These are phyloP conservation scores for Diaporthe sp. DNA, from an alignment of 2,329 filamentous ascomycete species.

Conservation along the genomic window DNA sequence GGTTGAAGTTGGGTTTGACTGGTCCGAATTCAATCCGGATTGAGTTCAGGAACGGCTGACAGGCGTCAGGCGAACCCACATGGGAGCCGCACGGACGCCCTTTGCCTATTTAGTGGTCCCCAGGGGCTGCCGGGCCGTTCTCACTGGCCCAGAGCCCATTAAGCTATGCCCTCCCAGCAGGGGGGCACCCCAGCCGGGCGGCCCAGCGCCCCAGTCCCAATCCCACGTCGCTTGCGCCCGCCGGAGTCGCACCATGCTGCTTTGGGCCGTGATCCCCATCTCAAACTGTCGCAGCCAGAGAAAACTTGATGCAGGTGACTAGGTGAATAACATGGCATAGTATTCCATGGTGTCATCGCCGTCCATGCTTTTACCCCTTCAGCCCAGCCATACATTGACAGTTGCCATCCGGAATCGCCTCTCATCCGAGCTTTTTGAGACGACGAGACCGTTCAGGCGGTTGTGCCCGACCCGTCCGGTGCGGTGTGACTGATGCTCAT, in stretches of 20 bases:
- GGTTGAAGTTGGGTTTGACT: slow-evolving; percentile 19
- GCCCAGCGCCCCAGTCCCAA: background rate
- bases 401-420: slow-evolving; percentile 27
- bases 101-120: slow-evolving; percentile 20
- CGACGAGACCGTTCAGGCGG: slow-evolving; percentile 25
- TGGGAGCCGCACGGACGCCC: background rate
- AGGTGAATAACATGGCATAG: slow-evolving; percentile 43
- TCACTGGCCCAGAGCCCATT: slow-evolving; percentile 35
- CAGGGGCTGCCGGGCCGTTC: background rate
- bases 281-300: slow-evolving; percentile 45
- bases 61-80: slow-evolving; percentile 14
- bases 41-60: slow-evolving; percentile 2
- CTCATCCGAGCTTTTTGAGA: slow-evolving; percentile 33
- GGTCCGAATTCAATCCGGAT: background rate
- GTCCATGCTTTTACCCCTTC: background rate
- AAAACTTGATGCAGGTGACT: slow-evolving; percentile 42
- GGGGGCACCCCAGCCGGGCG: background rate
- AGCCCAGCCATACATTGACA: slow-evolving; percentile 6
- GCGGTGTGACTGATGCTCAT: background rate
- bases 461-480: slow-evolving; percentile 12
- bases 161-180: slow-evolving; percentile 25
- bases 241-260: slow-evolving; percentile 20
- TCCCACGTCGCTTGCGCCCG: slow-evolving; percentile 1
- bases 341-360: slow-evolving; percentile 33
- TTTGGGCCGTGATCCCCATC: slow-evolving; percentile 43